These are phyloP conservation scores for Botrytis elliptica DNA, from an alignment of 2,329 filamentous ascomycete species.

Conservation along the genomic window DNA sequence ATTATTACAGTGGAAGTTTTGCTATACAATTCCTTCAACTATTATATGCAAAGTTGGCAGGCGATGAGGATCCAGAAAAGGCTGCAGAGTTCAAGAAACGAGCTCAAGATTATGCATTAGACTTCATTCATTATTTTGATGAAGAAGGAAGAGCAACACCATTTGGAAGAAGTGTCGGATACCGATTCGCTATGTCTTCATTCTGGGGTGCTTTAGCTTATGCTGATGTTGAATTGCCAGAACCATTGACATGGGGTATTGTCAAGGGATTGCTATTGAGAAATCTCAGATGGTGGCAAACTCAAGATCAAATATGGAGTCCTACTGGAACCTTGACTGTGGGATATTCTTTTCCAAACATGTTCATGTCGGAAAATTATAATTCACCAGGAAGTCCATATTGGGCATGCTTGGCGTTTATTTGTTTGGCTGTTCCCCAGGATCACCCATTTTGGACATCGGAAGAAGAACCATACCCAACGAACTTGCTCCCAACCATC, in stretches of 20 bases:
- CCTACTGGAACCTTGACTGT: slow-evolving; percentile 69
- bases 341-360: slow-evolving; percentile 79
- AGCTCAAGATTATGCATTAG: slow-evolving; percentile 64
- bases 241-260: slow-evolving; percentile 73
- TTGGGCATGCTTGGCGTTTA: slow-evolving; percentile 78
- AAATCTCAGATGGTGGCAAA: slow-evolving; percentile 78
- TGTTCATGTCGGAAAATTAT: slow-evolving; percentile 80
- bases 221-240: slow-evolving; percentile 69
- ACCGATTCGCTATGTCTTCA: slow-evolving; percentile 81
- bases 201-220: slow-evolving; percentile 80
- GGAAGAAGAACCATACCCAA: slow-evolving; percentile 60
- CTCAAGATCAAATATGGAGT: slow-evolving; percentile 71
- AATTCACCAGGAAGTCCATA: slow-evolving; percentile 72
- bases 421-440: slow-evolving; percentile 67
- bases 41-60: slow-evolving; percentile 70
- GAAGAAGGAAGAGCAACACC: slow-evolving; percentile 69
- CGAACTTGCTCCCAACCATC: slow-evolving; percentile 54
- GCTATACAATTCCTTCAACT: slow-evolving; percentile 80
- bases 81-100: slow-evolving; percentile 68
- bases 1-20: slow-evolving; percentile 81
- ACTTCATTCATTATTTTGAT: slow-evolving; percentile 76
- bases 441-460: slow-evolving; percentile 74
- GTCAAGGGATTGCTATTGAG: slow-evolving; percentile 74
- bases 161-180: slow-evolving; percentile 75
- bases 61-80: slow-evolving; percentile 62